These are phyloP conservation scores for Fusarium oxysporum DNA, from an alignment of 2,329 filamentous ascomycete genomes.

Conservation along the genomic window DNA sequence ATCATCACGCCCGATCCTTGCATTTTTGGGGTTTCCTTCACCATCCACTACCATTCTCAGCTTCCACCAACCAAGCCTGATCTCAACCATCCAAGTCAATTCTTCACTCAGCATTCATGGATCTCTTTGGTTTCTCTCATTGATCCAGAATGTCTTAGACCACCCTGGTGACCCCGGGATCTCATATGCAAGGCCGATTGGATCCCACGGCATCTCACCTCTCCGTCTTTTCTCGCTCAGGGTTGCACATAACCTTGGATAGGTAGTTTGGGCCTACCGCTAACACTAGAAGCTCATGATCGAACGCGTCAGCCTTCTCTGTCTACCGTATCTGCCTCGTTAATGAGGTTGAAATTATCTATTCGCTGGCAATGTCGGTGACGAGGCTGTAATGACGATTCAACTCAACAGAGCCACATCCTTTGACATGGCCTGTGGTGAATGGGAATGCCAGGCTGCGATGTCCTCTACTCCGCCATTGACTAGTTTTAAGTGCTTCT, in stretches of 20 bases:
- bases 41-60: slow-evolving; percentile 20
- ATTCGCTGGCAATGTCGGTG: slow-evolving; percentile 26
- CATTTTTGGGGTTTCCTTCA: slow-evolving; percentile 17
- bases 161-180: slow-evolving; percentile 37
- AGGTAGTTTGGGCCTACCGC: neutral
- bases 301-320: slow-evolving; percentile 41
- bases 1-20: slow-evolving; percentile 9
- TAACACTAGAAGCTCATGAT: slow-evolving; percentile 8
- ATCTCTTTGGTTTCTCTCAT: slow-evolving; percentile 22
- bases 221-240: slow-evolving; percentile 7
- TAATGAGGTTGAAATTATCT: slow-evolving; percentile 10
- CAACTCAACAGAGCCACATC: slow-evolving; percentile 29
- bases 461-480: slow-evolving; percentile 30
- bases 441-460: slow-evolving; percentile 10
- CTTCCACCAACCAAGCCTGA: slow-evolving; percentile 36
- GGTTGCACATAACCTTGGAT: slow-evolving; percentile 17
- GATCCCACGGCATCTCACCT: slow-evolving; percentile 38
- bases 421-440: slow-evolving; percentile 21
- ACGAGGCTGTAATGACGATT: slow-evolving; percentile 32
- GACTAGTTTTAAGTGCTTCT: slow-evolving; percentile 28
- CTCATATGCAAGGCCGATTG: slow-evolving; percentile 44
- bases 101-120: slow-evolving; percentile 4
- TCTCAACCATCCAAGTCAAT: slow-evolving; percentile 28
- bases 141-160: slow-evolving; percentile 34
- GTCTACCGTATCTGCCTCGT: slow-evolving; percentile 19